Conservation (phyloP, 2,329 filamentous ascomycete species). For the Claviceps sorghi region DNA sequence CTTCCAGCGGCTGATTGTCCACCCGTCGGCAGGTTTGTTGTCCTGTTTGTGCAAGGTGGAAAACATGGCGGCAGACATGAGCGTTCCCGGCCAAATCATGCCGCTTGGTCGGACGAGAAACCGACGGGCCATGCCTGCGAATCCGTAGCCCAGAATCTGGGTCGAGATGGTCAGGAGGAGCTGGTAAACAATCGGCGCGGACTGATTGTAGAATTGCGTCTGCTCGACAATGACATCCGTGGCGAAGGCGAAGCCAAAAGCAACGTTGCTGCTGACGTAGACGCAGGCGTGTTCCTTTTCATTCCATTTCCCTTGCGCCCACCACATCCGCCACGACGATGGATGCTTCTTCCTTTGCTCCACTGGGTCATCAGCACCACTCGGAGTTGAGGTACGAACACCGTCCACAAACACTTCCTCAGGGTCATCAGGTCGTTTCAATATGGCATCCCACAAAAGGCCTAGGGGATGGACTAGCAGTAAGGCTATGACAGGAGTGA, state of each 20-base stretch:
- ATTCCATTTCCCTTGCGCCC: constrained; percentile 71
- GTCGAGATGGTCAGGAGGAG: constrained; percentile 72
- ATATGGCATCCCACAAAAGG: constrained; percentile 57
- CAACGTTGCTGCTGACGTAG: constrained; percentile 80
- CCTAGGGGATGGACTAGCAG: constrained; percentile 75
- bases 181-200: constrained; percentile 63
- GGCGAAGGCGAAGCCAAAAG: constrained; percentile 78
- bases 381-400: constrained; percentile 15
- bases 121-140: constrained; percentile 66
- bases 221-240: constrained; percentile 86
- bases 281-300: constrained; percentile 81
- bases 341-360: constrained; percentile 16
- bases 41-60: constrained; percentile 72
- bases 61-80: constrained; percentile 85
- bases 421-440: constrained; percentile 48
- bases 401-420: constrained; percentile 37
- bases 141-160: constrained; percentile 74
- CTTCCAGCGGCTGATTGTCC: constrained; percentile 67
- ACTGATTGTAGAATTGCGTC: constrained; percentile 75
- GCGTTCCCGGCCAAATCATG: constrained; percentile 83
- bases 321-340: constrained; percentile 49
- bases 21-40: constrained; percentile 68
- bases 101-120: constrained; percentile 74
- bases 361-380: constrained; percentile 8
- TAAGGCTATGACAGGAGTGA: constrained; percentile 76